Evolutionary conservation across 352 stramenopile species (phyloP).

Genomic region (Pythium biforme): DNA sequence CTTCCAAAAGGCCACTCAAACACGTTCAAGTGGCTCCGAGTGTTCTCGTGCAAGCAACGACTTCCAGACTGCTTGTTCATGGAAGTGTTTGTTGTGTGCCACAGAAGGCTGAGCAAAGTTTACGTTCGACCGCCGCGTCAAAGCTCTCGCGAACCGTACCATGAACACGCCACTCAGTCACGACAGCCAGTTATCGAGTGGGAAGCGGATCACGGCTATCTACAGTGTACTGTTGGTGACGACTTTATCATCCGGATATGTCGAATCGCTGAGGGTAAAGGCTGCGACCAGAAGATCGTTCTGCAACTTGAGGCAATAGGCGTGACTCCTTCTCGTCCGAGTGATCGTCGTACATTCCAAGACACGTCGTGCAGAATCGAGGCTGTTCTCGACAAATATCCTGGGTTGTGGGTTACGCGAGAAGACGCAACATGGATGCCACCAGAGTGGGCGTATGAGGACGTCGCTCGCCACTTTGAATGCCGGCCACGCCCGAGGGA

Average conservation of each 20-base stretch:
- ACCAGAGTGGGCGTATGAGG: conserved; percentile 1
- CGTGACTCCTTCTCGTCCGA: neutral
- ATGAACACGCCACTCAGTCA: neutral
- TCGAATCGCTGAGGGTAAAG: neutral
- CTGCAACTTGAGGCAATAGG: conserved; percentile 4
- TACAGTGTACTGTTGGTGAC: neutral
- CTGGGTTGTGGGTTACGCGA: neutral
- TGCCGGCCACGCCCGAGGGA: neutral
- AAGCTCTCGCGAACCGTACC: neutral
- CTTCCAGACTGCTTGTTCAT: neutral
- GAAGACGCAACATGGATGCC: conserved; percentile 9
- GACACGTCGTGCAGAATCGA: neutral
- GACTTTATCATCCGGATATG: neutral
- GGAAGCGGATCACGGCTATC: neutral
- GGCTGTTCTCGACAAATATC: conserved; percentile 2
- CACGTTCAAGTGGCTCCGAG: neutral
- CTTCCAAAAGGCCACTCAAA: neutral
- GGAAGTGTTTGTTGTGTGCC: neutral
- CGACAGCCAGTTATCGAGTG: neutral
- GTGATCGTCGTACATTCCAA: neutral
- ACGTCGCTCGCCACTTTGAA: neutral
- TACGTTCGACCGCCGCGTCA: neutral
- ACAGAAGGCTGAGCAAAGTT: neutral
- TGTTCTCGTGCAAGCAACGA: neutral
- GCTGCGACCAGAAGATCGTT: neutral